Percentiles rank a stretch among this genome's conserved stretches.
Evolutionary conservation across 768 basidiomycete species (phyloP).

Genomic region (Zangia roseola): DNA sequence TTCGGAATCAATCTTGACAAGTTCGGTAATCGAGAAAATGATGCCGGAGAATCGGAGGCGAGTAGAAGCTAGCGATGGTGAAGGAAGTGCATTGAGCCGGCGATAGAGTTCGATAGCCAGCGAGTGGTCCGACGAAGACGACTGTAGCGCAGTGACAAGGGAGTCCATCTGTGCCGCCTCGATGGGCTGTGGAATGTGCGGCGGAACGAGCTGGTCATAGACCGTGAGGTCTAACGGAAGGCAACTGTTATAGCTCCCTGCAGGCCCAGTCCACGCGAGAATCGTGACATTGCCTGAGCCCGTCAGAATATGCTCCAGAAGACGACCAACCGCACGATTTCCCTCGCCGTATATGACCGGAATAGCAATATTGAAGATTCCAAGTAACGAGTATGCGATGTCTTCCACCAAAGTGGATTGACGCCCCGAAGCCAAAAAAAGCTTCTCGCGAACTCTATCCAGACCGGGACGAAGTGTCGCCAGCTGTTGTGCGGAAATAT

Average conservation of each 20-base stretch:
- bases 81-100: background rate
- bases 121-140: background rate
- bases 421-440: background rate
- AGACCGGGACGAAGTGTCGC: background rate
- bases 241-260: background rate
- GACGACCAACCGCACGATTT: background rate
- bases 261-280: slow-evolving; percentile 3
- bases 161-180: background rate
- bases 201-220: background rate
- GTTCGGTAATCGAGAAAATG: background rate
- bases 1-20: background rate
- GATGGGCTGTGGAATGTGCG: background rate
- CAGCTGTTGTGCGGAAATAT: background rate
- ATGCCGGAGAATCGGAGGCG: slow-evolving; percentile 1
- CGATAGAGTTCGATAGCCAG: background rate
- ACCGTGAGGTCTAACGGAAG: background rate
- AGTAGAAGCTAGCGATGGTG: background rate
- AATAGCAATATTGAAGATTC: background rate
- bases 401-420: background rate
- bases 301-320: slow-evolving; percentile 2
- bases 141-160: background rate
- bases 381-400: background rate
- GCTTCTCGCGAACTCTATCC: background rate
- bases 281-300: background rate
- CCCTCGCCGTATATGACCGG: background rate